Evolutionary conservation across 2,329 filamentous ascomycete species (phyloP).

Genomic region (Myotisia sp.): DNA sequence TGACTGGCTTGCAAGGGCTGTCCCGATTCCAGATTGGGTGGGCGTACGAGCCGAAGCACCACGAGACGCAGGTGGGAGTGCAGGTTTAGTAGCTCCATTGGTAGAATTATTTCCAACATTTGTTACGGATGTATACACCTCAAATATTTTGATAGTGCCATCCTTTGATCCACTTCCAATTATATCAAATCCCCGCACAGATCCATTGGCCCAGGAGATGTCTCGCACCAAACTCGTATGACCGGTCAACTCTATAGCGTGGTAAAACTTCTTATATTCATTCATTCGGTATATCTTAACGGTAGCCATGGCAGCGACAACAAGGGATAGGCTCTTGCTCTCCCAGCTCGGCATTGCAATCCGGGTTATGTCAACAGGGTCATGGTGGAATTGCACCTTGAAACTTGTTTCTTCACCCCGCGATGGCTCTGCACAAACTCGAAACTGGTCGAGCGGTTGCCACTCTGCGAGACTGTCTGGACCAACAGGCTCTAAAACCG

Average conservation of each 20-base stretch:
- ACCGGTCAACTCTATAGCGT: conserved; percentile 59
- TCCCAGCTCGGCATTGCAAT: conserved; percentile 67
- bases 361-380: conserved; percentile 58
- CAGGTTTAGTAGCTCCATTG: conserved; percentile 17
- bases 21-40: conserved; percentile 29
- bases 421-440: conserved; percentile 53
- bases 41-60: conserved; percentile 12
- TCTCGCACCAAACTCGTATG: conserved; percentile 71
- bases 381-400: conserved; percentile 75
- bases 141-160: conserved; percentile 76
- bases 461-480: conserved; percentile 69
- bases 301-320: conserved; percentile 71
- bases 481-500: conserved; percentile 71
- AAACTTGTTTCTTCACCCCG: conserved; percentile 80
- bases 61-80: conserved; percentile 17
- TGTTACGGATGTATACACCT: conserved; percentile 33
- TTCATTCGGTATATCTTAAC: conserved; percentile 73
- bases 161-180: conserved; percentile 89
- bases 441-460: conserved; percentile 59
- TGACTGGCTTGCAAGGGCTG: conserved; percentile 25
- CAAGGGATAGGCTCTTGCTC: conserved; percentile 61
- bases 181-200: conserved; percentile 76
- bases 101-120: conserved; percentile 18
- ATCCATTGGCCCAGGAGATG: conserved; percentile 83
- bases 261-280: conserved; percentile 65